Evolutionary conservation across 2,329 filamentous ascomycete species (phyloP), one percentile per base, ranked within the genome.

Genomic region (Verticillium alfalfae): DNA sequence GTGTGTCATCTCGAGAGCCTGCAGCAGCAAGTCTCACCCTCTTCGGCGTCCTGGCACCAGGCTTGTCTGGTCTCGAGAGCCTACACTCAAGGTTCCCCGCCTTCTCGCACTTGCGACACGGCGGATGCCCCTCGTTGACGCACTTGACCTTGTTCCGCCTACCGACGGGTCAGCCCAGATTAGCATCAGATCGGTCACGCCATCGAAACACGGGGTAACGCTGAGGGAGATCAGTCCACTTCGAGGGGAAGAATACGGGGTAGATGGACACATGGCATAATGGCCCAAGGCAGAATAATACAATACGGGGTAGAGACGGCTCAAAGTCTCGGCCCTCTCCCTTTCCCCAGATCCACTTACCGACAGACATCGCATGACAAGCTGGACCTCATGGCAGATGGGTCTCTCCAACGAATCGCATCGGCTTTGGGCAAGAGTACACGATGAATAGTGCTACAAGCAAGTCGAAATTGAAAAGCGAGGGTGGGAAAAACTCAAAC

Each of bases 111-210:
- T 70, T 67, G 18, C 67, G 66, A 5, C 73, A 76, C 0, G 73
- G 73, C 18, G 71, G 60, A 3, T 37, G 64, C 26, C 73, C 73
- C 5, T 63, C 56, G 61, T 75, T 71, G 13, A 72, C 65, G 58
- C 73, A 76, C 56, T 75, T 75, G 15, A 75, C 66, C 56, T 76
- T 76, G 52, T 72, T 73, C 57, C 66, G 68, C 26, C 74, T 76
- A 26, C 57, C 9, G 10, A 52, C 45, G 45, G 22, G 10, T 10
- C 12, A 31, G 3, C 9, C 45, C 39, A 18, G 18, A 18, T 52
- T 52, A 52, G 45, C 45, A 13, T 9, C 36, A 13, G 36, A 13
- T 37, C 36, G 31, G 36, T 34, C 31, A 10, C 39, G 37, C 15
- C 26, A 13, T 9, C 3, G 9, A 15, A 37, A 37, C 36, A 37